phyloP scores from a whole-genome alignment of 352 stramenopile genomes.

The Vaucheria bursata region DNA sequence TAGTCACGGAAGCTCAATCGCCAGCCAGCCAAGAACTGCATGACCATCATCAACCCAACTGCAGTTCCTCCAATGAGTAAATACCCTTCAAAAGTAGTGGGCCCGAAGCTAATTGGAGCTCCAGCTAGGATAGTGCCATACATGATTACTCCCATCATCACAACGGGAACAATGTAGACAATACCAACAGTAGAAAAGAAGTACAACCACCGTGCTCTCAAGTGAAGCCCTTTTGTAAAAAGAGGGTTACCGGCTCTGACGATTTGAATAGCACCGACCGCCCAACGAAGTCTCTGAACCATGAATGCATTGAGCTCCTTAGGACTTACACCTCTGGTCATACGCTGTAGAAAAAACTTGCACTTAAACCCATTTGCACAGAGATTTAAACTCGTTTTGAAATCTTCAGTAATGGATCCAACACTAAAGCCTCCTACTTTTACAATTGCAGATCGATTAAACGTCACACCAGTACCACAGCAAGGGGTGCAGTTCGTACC shows the following conservation, averaged over 20 bases:
- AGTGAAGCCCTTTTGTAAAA: conserved; percentile 14
- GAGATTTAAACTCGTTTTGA: conserved; percentile 21
- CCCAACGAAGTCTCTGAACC: conserved; percentile 19
- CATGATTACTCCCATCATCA: conserved; percentile 15
- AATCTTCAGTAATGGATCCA: conserved; percentile 75
- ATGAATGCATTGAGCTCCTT: conserved; percentile 29
- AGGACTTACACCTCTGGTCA: conserved; percentile 10
- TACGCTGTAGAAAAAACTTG: conserved; percentile 23
- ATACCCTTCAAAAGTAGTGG: conserved; percentile 8
- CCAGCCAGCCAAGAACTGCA: conserved; percentile 14
- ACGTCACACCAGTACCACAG: conserved; percentile 69
- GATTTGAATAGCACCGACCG: conserved; percentile 27
- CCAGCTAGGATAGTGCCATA: conserved; percentile 11
- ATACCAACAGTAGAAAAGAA: conserved; percentile 19
- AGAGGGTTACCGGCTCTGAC: conserved; percentile 9
- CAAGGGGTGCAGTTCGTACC: conserved; percentile 12
- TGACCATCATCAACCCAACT: conserved; percentile 5
- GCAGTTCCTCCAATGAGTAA: conserved; percentile 13
- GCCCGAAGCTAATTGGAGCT: conserved; percentile 5
- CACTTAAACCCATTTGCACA: conserved; percentile 16
- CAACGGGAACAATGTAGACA: conserved; percentile 21
- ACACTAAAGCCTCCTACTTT: conserved; percentile 66
- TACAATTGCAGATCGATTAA: conserved; percentile 53
- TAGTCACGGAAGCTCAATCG: conserved; percentile 8
- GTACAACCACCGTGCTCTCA: conserved; percentile 17